Conservation (phyloP, 768 basidiomycete species). For the Rhodotorula diobovata region DNA sequence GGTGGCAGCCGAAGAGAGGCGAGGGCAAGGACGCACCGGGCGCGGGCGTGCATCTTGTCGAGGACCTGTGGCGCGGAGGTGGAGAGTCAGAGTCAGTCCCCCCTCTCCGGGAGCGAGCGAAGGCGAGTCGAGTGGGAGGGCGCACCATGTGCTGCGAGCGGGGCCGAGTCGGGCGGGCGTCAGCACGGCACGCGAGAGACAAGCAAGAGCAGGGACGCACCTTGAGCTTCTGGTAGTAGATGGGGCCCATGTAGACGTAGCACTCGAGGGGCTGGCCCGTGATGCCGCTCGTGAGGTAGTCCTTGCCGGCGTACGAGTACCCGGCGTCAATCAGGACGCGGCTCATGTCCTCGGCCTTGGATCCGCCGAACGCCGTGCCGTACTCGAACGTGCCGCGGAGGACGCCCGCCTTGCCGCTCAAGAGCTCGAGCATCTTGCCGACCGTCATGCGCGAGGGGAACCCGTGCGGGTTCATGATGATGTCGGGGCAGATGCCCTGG, state of each 20-base stretch:
- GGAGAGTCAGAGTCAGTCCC: not conserved
- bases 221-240: conserved; percentile 70
- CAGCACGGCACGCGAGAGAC: conserved; percentile 10
- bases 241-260: conserved; percentile 94
- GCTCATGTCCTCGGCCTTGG: conserved; percentile 99
- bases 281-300: conserved; percentile 96
- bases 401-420: conserved; percentile 96
- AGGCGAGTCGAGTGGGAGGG: not conserved
- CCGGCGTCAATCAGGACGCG: conserved; percentile 89
- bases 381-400: conserved; percentile 82
- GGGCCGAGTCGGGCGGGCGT: not conserved
- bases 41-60: conserved; percentile 99
- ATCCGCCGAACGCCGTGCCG: conserved; percentile 95
- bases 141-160: conserved; percentile 63
- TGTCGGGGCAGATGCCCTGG: conserved; percentile 81
- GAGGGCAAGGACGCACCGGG: conserved; percentile 57
- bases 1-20: too few species aligned
- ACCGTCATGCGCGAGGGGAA: conserved; percentile 95
- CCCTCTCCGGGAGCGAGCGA: too few species aligned
- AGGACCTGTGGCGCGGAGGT: conserved; percentile 55
- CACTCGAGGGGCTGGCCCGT: conserved; percentile 94
- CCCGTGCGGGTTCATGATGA: conserved; percentile 99
- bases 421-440: conserved; percentile 97
- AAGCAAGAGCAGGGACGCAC: not conserved
- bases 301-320: conserved; percentile 97